Evolutionary conservation across 1,284 basidiomycete species (phyloP), one percentile per base, ranked within the genome.

Genomic region (Puccinia brachypodii): DNA sequence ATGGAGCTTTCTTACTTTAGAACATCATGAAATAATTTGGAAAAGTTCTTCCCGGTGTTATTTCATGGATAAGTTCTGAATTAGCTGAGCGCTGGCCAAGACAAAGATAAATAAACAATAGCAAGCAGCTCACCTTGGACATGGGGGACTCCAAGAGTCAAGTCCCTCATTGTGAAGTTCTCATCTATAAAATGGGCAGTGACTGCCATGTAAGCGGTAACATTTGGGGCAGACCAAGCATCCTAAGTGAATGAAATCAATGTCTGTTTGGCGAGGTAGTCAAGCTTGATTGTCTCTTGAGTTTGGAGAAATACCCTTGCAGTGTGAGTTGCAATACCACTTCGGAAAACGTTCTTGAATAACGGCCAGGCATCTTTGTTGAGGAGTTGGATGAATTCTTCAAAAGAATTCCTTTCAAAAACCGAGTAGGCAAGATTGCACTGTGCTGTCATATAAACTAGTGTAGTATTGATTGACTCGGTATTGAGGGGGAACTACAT

Each of bases 101-200:
- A 58, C 1, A 74, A 25, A 11, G 19, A 13, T 11, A 62, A 58
- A 58, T n/a, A n/a, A n/a, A n/a, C n/a, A n/a, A n/a, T n/a, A n/a
- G n/a, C n/a, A 9, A 11, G 22, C 8, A n/a, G 22, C 56, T n/a
- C 22, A 58, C 56, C 66, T 69, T 40, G 19, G 44, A 72, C 47
- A 44, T 72, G 31, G 1, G 69, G 69, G 31, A 72, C 36, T 25
- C 8, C 25, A 72, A 72, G 14, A n/a, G 47, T 42, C n/a, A 72
- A 14, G 44, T 72, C 69, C n/a, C 11, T 13, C 60, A 74, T 28
- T 25, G 53, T n/a, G 50, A 73, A 74, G 44, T 58, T 58, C 16
- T 74, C 72, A 74, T 56, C 19, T 31, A 69, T 69, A 42, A 69
- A 69, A 36, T 40, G 66, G 38, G 66, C 66, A 16, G 66, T 69